phyloP scores from a whole-genome alignment of 495 filamentous ascomycete genomes.

The Copromyces sp. region DNA sequence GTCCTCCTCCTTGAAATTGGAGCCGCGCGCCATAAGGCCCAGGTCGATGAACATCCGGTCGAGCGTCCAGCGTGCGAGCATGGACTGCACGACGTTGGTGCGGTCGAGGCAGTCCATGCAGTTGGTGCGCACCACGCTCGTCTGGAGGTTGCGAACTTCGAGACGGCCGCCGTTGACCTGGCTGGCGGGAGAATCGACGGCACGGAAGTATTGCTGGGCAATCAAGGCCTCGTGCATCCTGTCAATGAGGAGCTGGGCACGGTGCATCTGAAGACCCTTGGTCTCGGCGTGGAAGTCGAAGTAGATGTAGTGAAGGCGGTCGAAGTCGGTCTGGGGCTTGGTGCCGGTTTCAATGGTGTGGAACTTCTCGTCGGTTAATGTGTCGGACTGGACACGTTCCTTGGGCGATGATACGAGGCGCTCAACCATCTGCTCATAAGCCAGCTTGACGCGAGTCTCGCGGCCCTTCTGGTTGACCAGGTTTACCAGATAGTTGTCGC shows the following conservation, averaged over 20 bases:
- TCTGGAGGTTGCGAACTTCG: conserved; percentile 70
- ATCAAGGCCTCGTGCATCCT: conserved; percentile 60
- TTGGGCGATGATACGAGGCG: conserved; percentile 57
- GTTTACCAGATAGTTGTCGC: conserved; percentile 94
- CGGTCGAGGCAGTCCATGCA: conserved; percentile 99
- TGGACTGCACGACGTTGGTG: conserved; percentile 94
- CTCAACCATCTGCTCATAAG: conserved; percentile 82
- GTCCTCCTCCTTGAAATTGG: conserved; percentile 60
- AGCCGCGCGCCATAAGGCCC: conserved; percentile 59
- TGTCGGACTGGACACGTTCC: conserved; percentile 49
- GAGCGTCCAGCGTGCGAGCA: conserved; percentile 81
- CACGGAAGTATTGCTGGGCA: conserved; percentile 84
- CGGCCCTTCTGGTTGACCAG: conserved; percentile 91
- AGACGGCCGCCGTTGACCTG: conserved; percentile 47
- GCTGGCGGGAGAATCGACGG: conserved; percentile 69
- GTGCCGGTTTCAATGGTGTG: conserved; percentile 57
- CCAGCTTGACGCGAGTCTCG: conserved; percentile 75
- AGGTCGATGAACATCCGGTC: conserved; percentile 78
- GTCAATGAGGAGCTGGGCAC: conserved; percentile 76
- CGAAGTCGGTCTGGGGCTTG: conserved; percentile 48
- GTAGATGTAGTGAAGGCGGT: conserved; percentile 88
- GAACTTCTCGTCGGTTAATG: conserved; percentile 64
- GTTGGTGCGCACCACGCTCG: conserved; percentile 85
- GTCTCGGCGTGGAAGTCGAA: conserved; percentile 99
- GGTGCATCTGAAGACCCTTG: conserved; percentile 86